Conservation (phyloP, 768 basidiomycete species). For the Zangia roseola region DNA sequence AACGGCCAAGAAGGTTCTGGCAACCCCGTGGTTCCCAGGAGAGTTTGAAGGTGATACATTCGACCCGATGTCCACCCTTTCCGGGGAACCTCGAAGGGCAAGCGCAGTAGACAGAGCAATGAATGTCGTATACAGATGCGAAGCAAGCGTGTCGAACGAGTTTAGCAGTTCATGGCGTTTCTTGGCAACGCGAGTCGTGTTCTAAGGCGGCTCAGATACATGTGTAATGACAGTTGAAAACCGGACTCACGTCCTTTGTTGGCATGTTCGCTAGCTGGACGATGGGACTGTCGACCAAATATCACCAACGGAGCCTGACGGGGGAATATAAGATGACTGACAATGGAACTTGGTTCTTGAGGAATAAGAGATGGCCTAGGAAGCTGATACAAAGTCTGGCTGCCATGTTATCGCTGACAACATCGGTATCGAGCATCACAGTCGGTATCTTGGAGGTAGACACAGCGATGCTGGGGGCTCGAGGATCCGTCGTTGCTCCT, state of each 20-base stretch:
- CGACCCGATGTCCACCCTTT: neutral
- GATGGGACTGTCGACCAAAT: slow-evolving; percentile 49
- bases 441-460: slow-evolving; percentile 33
- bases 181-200: slow-evolving; percentile 50
- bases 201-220: slow-evolving; percentile 24
- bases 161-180: slow-evolving; percentile 60
- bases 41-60: neutral
- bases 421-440: slow-evolving; percentile 47
- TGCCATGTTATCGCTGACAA: slow-evolving; percentile 58
- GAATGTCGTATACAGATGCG: slow-evolving; percentile 75
- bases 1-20: slow-evolving; percentile 56
- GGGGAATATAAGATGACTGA: slow-evolving; percentile 37
- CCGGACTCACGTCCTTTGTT: slow-evolving; percentile 38
- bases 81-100: slow-evolving; percentile 33
- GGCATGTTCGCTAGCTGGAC: slow-evolving; percentile 61
- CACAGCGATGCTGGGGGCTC: neutral
- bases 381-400: slow-evolving; percentile 61
- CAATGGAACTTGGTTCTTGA: slow-evolving; percentile 81
- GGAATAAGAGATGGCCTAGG: slow-evolving; percentile 68
- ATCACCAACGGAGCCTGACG: neutral
- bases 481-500: neutral
- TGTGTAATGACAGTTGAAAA: neutral
- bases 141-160: slow-evolving; percentile 68
- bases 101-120: slow-evolving; percentile 68
- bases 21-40: slow-evolving; percentile 2